phyloP scores from a whole-genome alignment of 176 grass and related monocot genomes.

The Musa itinerans region DNA sequence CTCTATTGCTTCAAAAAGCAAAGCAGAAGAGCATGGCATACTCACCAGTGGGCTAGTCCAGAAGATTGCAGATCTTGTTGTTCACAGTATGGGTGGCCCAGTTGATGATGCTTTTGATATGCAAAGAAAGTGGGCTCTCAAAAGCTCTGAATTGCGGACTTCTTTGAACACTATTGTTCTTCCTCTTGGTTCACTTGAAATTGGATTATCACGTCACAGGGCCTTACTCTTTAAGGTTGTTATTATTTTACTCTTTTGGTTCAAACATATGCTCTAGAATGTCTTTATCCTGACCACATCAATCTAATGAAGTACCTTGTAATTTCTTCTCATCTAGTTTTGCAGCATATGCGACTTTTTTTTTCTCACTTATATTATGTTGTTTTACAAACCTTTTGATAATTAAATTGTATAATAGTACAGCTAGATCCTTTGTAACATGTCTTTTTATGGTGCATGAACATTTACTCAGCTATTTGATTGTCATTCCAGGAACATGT shows the following conservation, averaged over 20 bases:
- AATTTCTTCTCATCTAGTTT: too few relatives aligned
- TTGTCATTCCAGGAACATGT: too few relatives aligned
- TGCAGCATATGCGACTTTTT: neutral
- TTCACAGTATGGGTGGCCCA: constrained; percentile 59
- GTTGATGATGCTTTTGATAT: constrained; percentile 71
- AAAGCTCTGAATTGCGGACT: constrained; percentile 35
- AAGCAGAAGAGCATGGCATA: constrained; percentile 21
- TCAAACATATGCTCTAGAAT: neutral
- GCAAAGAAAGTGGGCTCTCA: constrained; percentile 42
- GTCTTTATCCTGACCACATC: neutral
- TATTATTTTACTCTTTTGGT: neutral
- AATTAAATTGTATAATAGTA: neutral
- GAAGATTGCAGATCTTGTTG: constrained; percentile 66
- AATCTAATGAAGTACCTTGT: neutral
- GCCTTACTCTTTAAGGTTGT: constrained; percentile 95
- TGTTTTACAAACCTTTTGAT: neutral
- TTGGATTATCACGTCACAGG: constrained; percentile 78
- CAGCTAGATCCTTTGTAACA: neutral
- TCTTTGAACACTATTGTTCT: constrained; percentile 52
- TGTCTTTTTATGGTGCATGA: neutral
- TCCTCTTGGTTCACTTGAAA: constrained; percentile 58
- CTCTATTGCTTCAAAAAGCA: constrained; percentile 28
- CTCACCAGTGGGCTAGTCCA: constrained; percentile 45
- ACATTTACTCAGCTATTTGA: too few relatives aligned
- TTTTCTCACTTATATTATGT: neutral